Evolutionary conservation across 768 basidiomycete species (phyloP), one percentile per base, ranked within the genome.

Genomic region (Phlegmacium glaucopus): DNA sequence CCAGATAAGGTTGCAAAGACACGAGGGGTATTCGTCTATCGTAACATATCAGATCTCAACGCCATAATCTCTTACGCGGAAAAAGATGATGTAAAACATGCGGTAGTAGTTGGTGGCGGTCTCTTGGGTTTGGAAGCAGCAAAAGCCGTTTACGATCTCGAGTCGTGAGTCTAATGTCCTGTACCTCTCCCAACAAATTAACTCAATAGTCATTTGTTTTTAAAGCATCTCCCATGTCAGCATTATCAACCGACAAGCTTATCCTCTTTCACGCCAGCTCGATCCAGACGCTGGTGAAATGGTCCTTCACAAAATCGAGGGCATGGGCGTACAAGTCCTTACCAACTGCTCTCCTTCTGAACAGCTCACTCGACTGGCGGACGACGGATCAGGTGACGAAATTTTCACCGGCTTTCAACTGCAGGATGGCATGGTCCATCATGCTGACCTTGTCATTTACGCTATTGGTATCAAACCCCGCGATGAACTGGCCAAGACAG

Each of bases 61-160:
- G 68, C 63, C 5, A 82, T 90, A 49, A 75, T 86, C 40, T 55
- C 64, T n/a, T 87, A 82, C 55, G 72, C 82, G 4, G 70, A 79
- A 38, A 54, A 63, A 39, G 66, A 68, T 8, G 60, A 65, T 1
- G 69, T 81, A 7, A 74, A 72, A 27, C 67, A 65, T 39, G 82
- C 77, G 0, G 71, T 75, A 1, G 76, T 87, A 3, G 72, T 89
- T 11, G 87, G 87, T 15, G 86, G 86, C 8, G 86, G 85, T 8
- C 61, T 89, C 9, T 74, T 87, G 13, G 87, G 85, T 9, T 66
- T 89, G 27, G 87, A 87, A 64, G 85, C 86, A 3, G 87, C 85
- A 3, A 87, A 88, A 57, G 86, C 85, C 0, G 71, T 79, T 6
- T 78, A 79, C 54, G 86, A 88, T 60, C 65, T 85, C 49, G 65